These are phyloP conservation scores for Aurantiochytrium sp. DNA, from an alignment of 108 stramenopile species.

Conservation along the genomic window DNA sequence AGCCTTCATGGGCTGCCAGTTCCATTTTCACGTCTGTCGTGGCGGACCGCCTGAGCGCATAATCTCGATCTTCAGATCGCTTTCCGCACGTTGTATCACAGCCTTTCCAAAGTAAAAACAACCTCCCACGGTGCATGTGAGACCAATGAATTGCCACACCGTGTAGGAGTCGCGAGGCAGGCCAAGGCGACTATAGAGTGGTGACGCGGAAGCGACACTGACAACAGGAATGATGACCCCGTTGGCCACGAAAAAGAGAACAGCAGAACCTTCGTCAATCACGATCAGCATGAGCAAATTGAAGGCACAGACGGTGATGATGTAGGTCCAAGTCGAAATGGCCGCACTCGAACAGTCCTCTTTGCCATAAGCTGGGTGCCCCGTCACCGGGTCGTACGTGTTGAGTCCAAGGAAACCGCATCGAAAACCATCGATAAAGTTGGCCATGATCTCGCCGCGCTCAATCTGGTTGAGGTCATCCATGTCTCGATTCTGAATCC, in stretches of 20 bases:
- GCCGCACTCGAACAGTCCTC: neutral
- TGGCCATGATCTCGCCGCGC: neutral
- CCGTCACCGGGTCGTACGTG: neutral
- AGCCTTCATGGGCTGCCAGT: no score
- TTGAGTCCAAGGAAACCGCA: neutral
- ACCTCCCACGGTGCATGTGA: neutral
- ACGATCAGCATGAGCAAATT: conserved; percentile 6
- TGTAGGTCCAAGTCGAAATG: neutral
- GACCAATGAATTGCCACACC: neutral
- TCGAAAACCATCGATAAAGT: neutral
- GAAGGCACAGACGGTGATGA: neutral
- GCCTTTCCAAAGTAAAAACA: conserved; percentile 6
- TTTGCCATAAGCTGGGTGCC: neutral
- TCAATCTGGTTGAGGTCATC: neutral
- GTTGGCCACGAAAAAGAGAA: conserved; percentile 1
- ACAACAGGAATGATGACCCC: neutral
- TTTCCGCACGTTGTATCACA: neutral
- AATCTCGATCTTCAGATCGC: neutral
- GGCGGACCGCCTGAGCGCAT: neutral
- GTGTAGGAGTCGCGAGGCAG: neutral
- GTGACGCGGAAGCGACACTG: neutral
- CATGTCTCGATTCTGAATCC: conserved; percentile 8
- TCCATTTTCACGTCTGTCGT: no score
- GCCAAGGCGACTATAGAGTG: neutral
- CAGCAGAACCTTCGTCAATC: neutral